phyloP scores from a whole-genome alignment of 768 basidiomycete genomes.

The Rhizopogon vesiculosus region DNA sequence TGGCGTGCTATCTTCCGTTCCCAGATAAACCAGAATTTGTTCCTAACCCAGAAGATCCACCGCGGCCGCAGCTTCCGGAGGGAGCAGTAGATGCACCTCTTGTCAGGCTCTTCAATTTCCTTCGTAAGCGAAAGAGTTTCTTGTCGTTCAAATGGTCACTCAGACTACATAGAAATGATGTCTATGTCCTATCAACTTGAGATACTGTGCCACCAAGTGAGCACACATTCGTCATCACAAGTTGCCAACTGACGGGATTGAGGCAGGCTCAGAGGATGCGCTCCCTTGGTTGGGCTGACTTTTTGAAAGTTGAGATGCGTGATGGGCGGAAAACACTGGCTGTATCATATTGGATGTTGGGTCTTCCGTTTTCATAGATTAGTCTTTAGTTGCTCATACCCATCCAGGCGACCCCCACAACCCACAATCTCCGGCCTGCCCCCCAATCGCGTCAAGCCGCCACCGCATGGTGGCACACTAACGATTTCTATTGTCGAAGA shows the following conservation, averaged over 20 bases:
- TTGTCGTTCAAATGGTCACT: not conserved
- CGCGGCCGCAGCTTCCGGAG: conserved; percentile 46
- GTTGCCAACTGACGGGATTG: not conserved
- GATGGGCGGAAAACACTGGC: conserved; percentile 62
- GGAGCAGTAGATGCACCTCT: conserved; percentile 78
- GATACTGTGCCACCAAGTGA: conserved; percentile 76
- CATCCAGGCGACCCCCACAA: conserved; percentile 34
- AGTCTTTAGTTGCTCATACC: not conserved
- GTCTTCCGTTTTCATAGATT: not conserved
- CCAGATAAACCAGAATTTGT: conserved; percentile 37
- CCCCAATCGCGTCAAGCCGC: conserved; percentile 37
- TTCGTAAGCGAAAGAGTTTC: conserved; percentile 54
- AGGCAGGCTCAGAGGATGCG: conserved; percentile 66
- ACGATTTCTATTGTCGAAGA: conserved; percentile 66
- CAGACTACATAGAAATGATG: conserved; percentile 65
- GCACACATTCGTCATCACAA: not conserved
- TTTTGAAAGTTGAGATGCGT: conserved; percentile 65
- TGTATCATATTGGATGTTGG: conserved; percentile 88
- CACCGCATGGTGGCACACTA: conserved; percentile 65
- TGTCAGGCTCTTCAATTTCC: conserved; percentile 79
- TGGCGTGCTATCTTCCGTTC: conserved; percentile 57
- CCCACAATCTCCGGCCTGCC: conserved; percentile 23
- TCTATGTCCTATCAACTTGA: conserved; percentile 91
- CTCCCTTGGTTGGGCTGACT: conserved; percentile 83
- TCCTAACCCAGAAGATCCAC: conserved; percentile 36